Conservation (phyloP, 2,329 filamentous ascomycete species). For the Albifimbria verrucaria region DNA sequence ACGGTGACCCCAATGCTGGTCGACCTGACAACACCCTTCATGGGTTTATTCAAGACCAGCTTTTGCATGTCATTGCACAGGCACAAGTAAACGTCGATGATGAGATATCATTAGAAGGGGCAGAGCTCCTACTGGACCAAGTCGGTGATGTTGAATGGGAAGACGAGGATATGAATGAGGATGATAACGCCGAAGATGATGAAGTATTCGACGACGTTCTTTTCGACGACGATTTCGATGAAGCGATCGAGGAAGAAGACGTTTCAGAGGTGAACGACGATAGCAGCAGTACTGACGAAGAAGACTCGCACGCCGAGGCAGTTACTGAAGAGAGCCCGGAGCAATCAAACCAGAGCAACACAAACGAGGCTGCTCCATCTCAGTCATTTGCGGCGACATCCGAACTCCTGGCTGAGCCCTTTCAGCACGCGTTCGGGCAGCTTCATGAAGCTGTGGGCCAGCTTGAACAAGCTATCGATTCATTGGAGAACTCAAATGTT, state of each 20-base stretch:
- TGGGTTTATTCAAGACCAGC: constrained; percentile 9
- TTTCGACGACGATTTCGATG: constrained; percentile 10
- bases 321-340: constrained; percentile 2
- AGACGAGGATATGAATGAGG: background rate
- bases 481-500: background rate
- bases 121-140: background rate
- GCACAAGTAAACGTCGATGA: background rate
- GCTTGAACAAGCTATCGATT: constrained; percentile 6
- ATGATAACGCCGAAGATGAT: background rate
- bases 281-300: constrained; percentile 13
- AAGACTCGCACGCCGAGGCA: too few relatives aligned
- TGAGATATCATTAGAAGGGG: background rate
- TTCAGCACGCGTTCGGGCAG: constrained; percentile 6
- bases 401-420: background rate
- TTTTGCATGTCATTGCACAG: constrained; percentile 10
- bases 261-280: constrained; percentile 15
- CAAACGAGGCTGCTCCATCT: background rate
- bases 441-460: constrained; percentile 9
- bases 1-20: background rate
- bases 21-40: background rate
- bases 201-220: constrained; percentile 7
- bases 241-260: constrained; percentile 13
- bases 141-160: background rate
- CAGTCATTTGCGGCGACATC: background rate
- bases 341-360: background rate